phyloP scores from a whole-genome alignment of 345 rosid genomes.

The Euclidium syriacum region DNA sequence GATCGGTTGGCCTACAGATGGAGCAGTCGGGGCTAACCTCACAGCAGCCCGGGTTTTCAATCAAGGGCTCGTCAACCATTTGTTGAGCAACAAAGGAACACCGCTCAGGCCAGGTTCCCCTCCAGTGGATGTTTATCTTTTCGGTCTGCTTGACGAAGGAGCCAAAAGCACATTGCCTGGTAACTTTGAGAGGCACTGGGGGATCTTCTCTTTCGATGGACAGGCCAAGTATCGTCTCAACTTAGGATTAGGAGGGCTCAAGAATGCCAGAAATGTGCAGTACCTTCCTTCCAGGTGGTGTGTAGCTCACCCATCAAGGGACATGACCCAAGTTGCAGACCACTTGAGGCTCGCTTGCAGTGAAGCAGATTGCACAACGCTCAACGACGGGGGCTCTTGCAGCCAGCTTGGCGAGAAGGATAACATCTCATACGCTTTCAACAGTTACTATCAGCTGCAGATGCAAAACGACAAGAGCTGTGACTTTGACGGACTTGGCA shows the following conservation, averaged over 20 bases:
- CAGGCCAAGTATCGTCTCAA: conserved; percentile 85
- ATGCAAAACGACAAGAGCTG: conserved; percentile 80
- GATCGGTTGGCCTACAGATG: conserved; percentile 97
- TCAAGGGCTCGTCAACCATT: conserved; percentile 75
- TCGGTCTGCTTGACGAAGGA: conserved; percentile 87
- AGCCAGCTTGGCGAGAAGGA: conserved; percentile 78
- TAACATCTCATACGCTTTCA: conserved; percentile 86
- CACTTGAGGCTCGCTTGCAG: conserved; percentile 77
- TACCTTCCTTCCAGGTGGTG: conserved; percentile 97
- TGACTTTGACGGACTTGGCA: conserved; percentile 83
- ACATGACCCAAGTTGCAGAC: conserved; percentile 56
- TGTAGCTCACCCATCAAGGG: conserved; percentile 68
- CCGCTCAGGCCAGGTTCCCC: conserved; percentile 82
- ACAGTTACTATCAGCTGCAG: conserved; percentile 88
- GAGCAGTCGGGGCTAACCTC: conserved; percentile 73
- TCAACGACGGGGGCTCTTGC: conserved; percentile 81
- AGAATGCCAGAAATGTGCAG: conserved; percentile 63
- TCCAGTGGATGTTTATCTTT: conserved; percentile 78
- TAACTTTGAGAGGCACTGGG: conserved; percentile 95
- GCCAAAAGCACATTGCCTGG: conserved; percentile 84
- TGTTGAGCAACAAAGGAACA: conserved; percentile 73
- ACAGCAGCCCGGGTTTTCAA: conserved; percentile 81
- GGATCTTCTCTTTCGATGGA: conserved; percentile 93
- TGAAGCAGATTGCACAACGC: conserved; percentile 89
- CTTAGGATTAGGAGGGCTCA: conserved; percentile 62